A percentile compares a stretch with the other conserved stretches of the same genome.
These are phyloP conservation scores for Citrullus amarus DNA, from an alignment of 306 rosid genomes.

Conservation along the genomic window DNA sequence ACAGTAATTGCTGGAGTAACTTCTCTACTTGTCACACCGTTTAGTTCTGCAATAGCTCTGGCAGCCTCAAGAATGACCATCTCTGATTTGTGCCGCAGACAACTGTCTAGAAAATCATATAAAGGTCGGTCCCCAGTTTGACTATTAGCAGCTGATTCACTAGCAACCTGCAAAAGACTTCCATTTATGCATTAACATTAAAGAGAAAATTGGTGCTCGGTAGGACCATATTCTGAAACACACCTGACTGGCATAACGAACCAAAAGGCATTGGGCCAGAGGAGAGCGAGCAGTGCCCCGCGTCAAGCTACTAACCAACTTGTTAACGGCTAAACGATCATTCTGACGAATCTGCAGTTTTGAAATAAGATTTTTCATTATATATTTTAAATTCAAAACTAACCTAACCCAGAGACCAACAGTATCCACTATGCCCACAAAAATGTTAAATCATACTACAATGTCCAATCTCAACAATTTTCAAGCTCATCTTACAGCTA, in stretches of 20 bases:
- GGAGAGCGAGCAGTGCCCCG: conserved; percentile 92
- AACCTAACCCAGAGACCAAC: not conserved
- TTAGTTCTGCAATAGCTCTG: conserved; percentile 87
- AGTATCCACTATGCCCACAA: not conserved
- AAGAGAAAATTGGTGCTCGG: conserved; percentile 4
- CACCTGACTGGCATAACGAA: conserved; percentile 96
- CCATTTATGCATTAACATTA: conserved; percentile 4
- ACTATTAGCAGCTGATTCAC: conserved; percentile 57
- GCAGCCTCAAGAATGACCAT: conserved; percentile 99
- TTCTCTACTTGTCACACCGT: conserved; percentile 81
- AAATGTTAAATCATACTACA: not conserved
- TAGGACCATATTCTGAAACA: not conserved
- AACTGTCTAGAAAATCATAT: conserved; percentile 88
- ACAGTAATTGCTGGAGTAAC: conserved; percentile 94
- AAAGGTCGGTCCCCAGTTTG: conserved; percentile 94
- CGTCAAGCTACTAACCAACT: conserved; percentile 97
- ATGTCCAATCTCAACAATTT: not conserved
- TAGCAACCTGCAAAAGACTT: conserved; percentile 52
- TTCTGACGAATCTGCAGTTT: conserved; percentile 87
- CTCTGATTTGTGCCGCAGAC: conserved; percentile 96
- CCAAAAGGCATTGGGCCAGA: conserved; percentile 86
- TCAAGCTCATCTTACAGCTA: not conserved
- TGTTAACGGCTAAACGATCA: conserved; percentile 94
- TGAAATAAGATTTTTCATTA: conserved; percentile 1
- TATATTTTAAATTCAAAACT: not conserved